phyloP scores from a whole-genome alignment of 305 asterid species.

The Solanum hybrid region DNA sequence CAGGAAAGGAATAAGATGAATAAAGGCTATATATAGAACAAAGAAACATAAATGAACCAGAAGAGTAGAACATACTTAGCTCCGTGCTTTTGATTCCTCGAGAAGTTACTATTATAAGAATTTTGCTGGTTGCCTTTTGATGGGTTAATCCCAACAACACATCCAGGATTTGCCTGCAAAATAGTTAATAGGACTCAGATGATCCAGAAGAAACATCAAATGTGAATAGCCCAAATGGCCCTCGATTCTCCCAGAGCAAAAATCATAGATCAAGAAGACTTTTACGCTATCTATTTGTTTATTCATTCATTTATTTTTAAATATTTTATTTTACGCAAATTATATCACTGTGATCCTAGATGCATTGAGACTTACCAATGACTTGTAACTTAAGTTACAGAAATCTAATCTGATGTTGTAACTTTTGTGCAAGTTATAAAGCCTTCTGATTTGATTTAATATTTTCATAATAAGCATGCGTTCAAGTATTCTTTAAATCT shows the following conservation, averaged over 20 bases:
- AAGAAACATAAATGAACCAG: not conserved
- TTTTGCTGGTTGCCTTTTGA: constrained; percentile 34
- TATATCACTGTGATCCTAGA: not conserved
- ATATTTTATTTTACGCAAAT: not conserved
- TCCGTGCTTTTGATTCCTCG: constrained; percentile 32
- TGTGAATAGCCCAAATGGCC: not conserved
- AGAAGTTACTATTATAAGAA: constrained; percentile 35
- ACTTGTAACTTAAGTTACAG: not conserved
- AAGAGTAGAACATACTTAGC: constrained; percentile 40
- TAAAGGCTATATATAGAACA: not conserved
- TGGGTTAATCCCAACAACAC: constrained; percentile 25
- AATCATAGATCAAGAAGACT: not conserved
- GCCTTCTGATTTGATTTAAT: not conserved
- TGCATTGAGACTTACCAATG: not conserved
- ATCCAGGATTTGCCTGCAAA: constrained; percentile 47
- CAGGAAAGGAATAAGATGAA: constrained; percentile 12
- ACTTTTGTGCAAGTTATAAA: not conserved
- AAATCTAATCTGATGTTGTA: not conserved
- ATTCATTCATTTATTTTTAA: not conserved
- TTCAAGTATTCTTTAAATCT: not conserved
- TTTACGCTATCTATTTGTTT: not conserved
- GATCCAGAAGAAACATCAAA: not conserved
- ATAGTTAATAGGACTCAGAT: constrained; percentile 15
- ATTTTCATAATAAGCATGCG: not conserved
- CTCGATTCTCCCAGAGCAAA: not conserved